These are phyloP conservation scores for Blastomyces parvus DNA, from an alignment of 2,329 filamentous ascomycete genomes.

Conservation along the genomic window DNA sequence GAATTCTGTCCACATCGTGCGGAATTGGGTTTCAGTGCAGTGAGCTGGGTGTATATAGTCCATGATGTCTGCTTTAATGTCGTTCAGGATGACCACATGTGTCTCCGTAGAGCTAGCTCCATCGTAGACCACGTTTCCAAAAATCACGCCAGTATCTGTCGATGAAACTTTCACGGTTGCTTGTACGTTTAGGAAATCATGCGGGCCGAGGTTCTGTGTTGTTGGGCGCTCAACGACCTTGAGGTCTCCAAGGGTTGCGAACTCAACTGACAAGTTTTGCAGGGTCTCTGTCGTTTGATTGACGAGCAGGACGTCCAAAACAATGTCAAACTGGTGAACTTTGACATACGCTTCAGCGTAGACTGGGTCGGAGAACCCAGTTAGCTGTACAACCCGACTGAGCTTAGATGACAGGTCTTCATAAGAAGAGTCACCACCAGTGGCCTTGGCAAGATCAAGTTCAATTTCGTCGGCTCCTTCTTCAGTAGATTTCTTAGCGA, in stretches of 20 bases:
- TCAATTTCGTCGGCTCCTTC: slow-evolving; percentile 81
- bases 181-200: slow-evolving; percentile 97
- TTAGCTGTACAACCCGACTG: slow-evolving; percentile 90
- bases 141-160: slow-evolving; percentile 96
- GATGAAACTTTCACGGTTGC: slow-evolving; percentile 98
- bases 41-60: slow-evolving; percentile 97
- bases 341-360: slow-evolving; percentile 99
- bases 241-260: slow-evolving; percentile 93
- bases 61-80: slow-evolving; percentile 98
- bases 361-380: slow-evolving; percentile 94
- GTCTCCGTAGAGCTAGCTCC: slow-evolving; percentile 84
- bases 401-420: slow-evolving; percentile 91
- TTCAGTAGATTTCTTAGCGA: slow-evolving; percentile 78
- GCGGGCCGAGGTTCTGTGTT: slow-evolving; percentile 87
- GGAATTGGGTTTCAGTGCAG: slow-evolving; percentile 96
- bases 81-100: slow-evolving; percentile 95
- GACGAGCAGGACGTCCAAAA: slow-evolving; percentile 89
- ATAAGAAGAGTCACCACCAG: slow-evolving; percentile 71
- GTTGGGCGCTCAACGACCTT: slow-evolving; percentile 96
- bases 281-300: slow-evolving; percentile 96
- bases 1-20: slow-evolving; percentile 99
- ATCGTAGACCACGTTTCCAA: slow-evolving; percentile 97
- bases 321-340: slow-evolving; percentile 97
- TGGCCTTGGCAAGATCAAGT: slow-evolving; percentile 84
- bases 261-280: slow-evolving; percentile 94